These are phyloP conservation scores for Aureoboletus auriporus DNA, from an alignment of 768 basidiomycete genomes.

Conservation along the genomic window DNA sequence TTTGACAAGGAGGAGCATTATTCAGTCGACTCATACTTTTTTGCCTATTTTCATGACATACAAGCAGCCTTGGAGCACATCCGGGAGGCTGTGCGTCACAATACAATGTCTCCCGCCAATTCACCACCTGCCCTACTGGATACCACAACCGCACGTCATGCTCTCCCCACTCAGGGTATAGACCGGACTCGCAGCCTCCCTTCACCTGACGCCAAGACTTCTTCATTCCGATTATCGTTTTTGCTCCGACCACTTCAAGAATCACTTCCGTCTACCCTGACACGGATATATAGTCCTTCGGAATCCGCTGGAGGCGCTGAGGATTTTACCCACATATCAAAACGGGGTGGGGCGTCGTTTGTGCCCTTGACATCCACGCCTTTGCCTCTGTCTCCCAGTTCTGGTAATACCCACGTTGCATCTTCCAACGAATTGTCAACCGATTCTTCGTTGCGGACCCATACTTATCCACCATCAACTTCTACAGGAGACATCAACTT, in stretches of 20 bases:
- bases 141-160: conserved; percentile 47
- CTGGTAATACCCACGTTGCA: conserved; percentile 3
- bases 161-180: conserved; percentile 20
- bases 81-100: conserved; percentile 63
- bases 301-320: conserved; percentile 42
- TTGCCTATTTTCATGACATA: conserved; percentile 89
- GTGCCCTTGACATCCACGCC: conserved; percentile 53
- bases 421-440: conserved; percentile 9
- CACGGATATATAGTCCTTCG: conserved; percentile 29
- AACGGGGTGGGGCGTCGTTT: conserved; percentile 51
- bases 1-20: conserved; percentile 75
- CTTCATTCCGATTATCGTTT: conserved; percentile 61
- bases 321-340: conserved; percentile 71
- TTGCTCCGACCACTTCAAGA: conserved; percentile 70
- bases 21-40: conserved; percentile 85
- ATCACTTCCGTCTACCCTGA: conserved; percentile 35
- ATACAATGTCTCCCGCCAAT: conserved; percentile 34
- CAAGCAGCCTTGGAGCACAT: conserved; percentile 77
- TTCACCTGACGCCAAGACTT: conserved; percentile 30
- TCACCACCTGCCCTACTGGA: conserved; percentile 44
- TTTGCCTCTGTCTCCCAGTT: conserved; percentile 15
- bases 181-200: conserved; percentile 43
- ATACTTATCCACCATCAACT: conserved; percentile 81
- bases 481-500: conserved; percentile 45
- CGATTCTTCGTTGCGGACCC: conserved; percentile 39